phyloP scores from a whole-genome alignment of 2,329 filamentous ascomycete species.

The Epichloe gansuensis region DNA sequence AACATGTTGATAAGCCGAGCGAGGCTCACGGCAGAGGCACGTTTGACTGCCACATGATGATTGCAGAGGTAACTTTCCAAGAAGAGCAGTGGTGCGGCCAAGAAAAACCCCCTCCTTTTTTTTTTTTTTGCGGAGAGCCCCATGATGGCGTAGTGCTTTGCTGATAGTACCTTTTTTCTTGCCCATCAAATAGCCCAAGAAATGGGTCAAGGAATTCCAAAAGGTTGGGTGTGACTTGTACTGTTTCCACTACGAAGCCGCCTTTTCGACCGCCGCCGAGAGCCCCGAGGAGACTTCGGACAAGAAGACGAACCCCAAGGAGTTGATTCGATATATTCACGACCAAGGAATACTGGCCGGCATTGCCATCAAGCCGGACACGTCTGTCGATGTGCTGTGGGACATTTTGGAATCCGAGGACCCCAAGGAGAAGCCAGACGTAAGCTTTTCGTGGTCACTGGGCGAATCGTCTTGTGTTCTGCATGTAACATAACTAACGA shows the following conservation, averaged over 20 bases:
- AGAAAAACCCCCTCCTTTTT: not conserved
- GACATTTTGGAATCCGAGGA: constrained; percentile 67
- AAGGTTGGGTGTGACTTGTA: constrained; percentile 95
- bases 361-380: constrained; percentile 90
- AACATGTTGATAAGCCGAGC: constrained; percentile 65
- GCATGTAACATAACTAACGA: no score
- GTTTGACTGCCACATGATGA: constrained; percentile 99
- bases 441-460: constrained; percentile 33
- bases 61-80: constrained; percentile 59
- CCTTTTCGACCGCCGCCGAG: constrained; percentile 75
- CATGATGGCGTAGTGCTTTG: no score
- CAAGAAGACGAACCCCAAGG: constrained; percentile 64
- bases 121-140: not conserved
- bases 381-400: constrained; percentile 81
- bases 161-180: no score
- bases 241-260: constrained; percentile 99
- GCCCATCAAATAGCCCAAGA: constrained; percentile 57
- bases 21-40: constrained; percentile 67
- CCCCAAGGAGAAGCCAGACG: constrained; percentile 72
- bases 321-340: constrained; percentile 85
- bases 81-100: not conserved
- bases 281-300: constrained; percentile 58
- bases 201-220: constrained; percentile 94
- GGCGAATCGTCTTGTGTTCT: no score
- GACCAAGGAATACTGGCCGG: constrained; percentile 77